phyloP scores from a whole-genome alignment of 257 asterid species.

The Solanum rostratum region DNA sequence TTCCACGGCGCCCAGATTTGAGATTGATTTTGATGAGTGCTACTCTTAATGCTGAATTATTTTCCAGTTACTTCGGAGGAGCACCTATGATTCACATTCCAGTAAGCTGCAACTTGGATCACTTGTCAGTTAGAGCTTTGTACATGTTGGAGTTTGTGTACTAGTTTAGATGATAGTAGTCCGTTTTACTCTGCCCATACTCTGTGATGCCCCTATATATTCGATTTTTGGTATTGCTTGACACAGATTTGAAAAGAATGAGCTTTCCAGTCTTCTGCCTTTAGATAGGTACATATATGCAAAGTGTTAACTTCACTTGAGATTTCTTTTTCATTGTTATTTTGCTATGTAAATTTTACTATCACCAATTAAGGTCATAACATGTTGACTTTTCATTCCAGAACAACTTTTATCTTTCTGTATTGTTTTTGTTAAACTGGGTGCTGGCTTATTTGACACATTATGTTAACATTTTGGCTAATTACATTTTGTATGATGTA shows the following conservation, averaged over 20 bases:
- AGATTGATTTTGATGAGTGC: conserved; percentile 99
- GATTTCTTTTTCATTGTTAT: not conserved
- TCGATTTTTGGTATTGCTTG: not conserved
- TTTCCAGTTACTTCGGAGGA: conserved; percentile 73
- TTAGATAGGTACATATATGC: not conserved
- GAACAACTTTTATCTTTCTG: not conserved
- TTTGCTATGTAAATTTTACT: not conserved
- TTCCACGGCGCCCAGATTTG: conserved; percentile 81
- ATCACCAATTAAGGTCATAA: not conserved
- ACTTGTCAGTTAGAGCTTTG: not conserved
- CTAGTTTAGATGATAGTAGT: not conserved
- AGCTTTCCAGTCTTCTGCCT: not conserved
- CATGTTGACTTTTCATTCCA: not conserved
- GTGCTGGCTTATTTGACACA: not conserved
- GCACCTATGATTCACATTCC: conserved; percentile 95
- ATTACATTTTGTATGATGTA: conserved; percentile 14
- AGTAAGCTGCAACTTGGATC: conserved; percentile 33
- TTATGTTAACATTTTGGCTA: not conserved
- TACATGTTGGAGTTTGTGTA: not conserved
- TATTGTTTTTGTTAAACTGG: not conserved
- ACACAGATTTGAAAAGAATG: not conserved
- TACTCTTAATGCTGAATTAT: conserved; percentile 86
- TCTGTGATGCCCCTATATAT: not conserved
- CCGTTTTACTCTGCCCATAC: not conserved
- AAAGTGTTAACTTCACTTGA: not conserved